Evolutionary conservation across 805 yeast genomes (phyloP).

Genomic region (Metschnikowia koreensis): DNA sequence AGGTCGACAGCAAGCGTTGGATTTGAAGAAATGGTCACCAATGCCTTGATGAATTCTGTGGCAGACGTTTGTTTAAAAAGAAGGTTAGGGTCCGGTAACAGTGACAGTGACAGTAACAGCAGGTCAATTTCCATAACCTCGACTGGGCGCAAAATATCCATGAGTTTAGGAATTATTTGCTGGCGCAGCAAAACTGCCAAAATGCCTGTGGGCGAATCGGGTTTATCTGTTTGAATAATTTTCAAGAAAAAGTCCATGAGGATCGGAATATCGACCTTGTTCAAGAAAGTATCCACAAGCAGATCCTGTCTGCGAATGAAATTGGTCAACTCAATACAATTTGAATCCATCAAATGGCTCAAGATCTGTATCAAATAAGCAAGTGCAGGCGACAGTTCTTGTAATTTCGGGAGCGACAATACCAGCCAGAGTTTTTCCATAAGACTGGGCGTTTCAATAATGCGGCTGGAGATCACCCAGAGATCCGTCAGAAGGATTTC

Average conservation of each 20-base stretch:
- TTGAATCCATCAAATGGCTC: slow-evolving; percentile 76
- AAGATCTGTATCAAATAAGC: slow-evolving; percentile 57
- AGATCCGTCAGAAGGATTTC: slow-evolving; percentile 41
- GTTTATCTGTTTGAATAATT: slow-evolving; percentile 89
- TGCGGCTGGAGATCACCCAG: slow-evolving; percentile 43
- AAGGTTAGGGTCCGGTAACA: slow-evolving; percentile 30
- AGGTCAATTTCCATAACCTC: slow-evolving; percentile 34
- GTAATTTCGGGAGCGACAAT: slow-evolving; percentile 28
- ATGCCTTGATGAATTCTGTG: slow-evolving; percentile 91
- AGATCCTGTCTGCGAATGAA: slow-evolving; percentile 67
- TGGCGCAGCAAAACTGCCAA: slow-evolving; percentile 74
- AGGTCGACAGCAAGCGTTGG: slow-evolving; percentile 67
- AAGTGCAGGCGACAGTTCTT: slow-evolving; percentile 40
- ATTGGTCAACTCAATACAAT: slow-evolving; percentile 57
- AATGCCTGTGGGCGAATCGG: slow-evolving; percentile 84
- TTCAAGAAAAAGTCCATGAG: slow-evolving; percentile 89
- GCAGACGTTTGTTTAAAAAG: slow-evolving; percentile 80
- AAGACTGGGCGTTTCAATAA: slow-evolving; percentile 40
- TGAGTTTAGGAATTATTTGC: slow-evolving; percentile 65
- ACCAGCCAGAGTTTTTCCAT: slow-evolving; percentile 44
- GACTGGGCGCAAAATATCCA: slow-evolving; percentile 68
- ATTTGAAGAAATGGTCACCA: slow-evolving; percentile 90
- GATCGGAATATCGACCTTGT: slow-evolving; percentile 89
- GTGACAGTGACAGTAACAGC: no score
- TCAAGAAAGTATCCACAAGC: slow-evolving; percentile 76